Percentiles rank a stretch among this genome's conserved stretches.
Evolutionary conservation across 139 green algal genomes (phyloP).

Genomic region (Pycnococcus provasolii): DNA sequence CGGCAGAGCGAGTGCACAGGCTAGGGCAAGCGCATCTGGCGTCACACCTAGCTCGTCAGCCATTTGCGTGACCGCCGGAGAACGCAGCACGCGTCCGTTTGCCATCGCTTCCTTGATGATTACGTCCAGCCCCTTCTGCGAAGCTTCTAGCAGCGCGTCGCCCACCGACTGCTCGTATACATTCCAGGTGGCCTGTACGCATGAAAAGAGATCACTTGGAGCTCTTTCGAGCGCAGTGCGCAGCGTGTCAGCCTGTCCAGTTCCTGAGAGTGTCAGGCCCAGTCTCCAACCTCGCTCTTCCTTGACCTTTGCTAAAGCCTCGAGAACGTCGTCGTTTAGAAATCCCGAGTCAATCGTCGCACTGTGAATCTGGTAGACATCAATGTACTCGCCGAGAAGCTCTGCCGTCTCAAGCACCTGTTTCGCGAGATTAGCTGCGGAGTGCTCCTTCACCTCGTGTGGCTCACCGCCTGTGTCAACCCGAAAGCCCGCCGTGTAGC

Average conservation of each 20-base stretch:
- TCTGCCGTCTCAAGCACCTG: constrained; percentile 30
- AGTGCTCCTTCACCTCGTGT: constrained; percentile 55
- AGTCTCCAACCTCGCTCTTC: constrained; percentile 31
- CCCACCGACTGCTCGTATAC: constrained; percentile 43
- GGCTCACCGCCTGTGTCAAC: constrained; percentile 29
- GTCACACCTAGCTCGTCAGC: constrained; percentile 15
- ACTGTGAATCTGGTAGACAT: constrained; percentile 48
- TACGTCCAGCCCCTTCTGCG: constrained; percentile 35
- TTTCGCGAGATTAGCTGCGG: constrained; percentile 27
- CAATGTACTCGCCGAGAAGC: constrained; percentile 31
- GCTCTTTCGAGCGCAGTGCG: constrained; percentile 13
- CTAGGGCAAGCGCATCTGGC: constrained; percentile 34
- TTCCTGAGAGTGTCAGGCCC: constrained; percentile 40
- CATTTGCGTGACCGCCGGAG: not conserved
- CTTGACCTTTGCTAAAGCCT: constrained; percentile 31
- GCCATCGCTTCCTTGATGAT: constrained; percentile 54
- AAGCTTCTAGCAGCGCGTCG: constrained; percentile 27
- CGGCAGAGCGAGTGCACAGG: constrained; percentile 21
- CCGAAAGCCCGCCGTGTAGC: constrained; percentile 43
- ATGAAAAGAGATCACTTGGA: constrained; percentile 37
- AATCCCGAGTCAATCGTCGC: constrained; percentile 44
- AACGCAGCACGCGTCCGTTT: constrained; percentile 37
- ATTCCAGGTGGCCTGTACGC: constrained; percentile 49
- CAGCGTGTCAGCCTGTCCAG: constrained; percentile 21
- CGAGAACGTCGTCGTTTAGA: constrained; percentile 37